These are phyloP conservation scores for Rutstroemia sp. DNA, from an alignment of 2,329 filamentous ascomycete species.

Conservation along the genomic window DNA sequence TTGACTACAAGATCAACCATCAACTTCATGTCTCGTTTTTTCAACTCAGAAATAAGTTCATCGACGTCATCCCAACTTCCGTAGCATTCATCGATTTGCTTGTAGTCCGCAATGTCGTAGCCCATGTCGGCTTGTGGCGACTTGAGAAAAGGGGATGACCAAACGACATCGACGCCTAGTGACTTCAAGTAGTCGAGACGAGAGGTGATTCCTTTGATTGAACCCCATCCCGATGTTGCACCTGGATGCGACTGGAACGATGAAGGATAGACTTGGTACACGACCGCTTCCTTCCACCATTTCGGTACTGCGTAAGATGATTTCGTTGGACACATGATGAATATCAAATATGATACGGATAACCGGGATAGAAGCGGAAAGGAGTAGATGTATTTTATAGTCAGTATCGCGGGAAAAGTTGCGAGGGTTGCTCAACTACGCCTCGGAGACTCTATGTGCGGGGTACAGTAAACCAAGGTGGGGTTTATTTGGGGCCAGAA, in stretches of 20 bases:
- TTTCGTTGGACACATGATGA: too few relatives aligned
- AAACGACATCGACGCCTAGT: conserved; percentile 57
- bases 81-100: conserved; percentile 57
- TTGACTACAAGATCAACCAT: conserved; percentile 70
- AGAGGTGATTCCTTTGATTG: conserved; percentile 54
- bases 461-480: too few relatives aligned
- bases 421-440: too few relatives aligned
- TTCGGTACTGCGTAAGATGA: background rate
- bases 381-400: too few relatives aligned
- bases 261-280: conserved; percentile 54
- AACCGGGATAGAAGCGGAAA: too few relatives aligned
- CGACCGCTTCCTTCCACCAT: conserved; percentile 34
- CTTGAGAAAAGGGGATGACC: conserved; percentile 60
- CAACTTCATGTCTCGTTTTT: conserved; percentile 54
- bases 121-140: conserved; percentile 63
- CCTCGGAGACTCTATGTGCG: too few relatives aligned
- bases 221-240: conserved; percentile 45
- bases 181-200: conserved; percentile 54
- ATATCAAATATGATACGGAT: too few relatives aligned
- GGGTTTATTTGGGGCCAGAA: too few relatives aligned
- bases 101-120: conserved; percentile 66
- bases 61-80: conserved; percentile 63
- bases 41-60: conserved; percentile 46
- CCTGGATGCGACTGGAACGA: conserved; percentile 50
- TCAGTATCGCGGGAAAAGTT: too few relatives aligned